Evolutionary conservation across 106 monocot genomes (phyloP).

Genomic region (Dactylorhiza incarnata): DNA sequence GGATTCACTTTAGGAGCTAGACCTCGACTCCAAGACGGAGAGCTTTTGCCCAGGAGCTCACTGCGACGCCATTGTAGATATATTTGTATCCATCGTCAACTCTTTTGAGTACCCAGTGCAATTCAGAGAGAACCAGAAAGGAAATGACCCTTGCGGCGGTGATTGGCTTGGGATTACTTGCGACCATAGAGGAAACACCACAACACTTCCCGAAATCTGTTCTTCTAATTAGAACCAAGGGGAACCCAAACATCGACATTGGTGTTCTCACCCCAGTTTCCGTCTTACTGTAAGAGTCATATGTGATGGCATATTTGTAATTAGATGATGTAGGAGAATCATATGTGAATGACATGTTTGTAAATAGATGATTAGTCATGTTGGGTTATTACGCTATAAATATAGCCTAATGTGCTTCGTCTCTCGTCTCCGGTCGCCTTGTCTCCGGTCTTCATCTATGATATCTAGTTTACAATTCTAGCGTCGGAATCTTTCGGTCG

Average conservation of each 20-base stretch:
- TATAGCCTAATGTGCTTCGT: no score
- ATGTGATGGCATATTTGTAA: no score
- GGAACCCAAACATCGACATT: constrained; percentile 41
- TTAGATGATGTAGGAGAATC: no score
- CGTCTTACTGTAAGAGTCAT: no score
- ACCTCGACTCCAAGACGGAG: constrained; percentile 29
- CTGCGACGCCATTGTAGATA: constrained; percentile 42
- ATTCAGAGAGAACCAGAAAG: constrained; percentile 44
- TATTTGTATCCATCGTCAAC: constrained; percentile 20
- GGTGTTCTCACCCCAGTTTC: neutral
- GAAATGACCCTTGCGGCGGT: constrained; percentile 50
- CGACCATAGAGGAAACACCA: constrained; percentile 30
- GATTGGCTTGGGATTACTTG: constrained; percentile 50
- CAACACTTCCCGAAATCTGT: constrained; percentile 31
- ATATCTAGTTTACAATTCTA: no score
- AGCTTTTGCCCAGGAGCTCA: constrained; percentile 43
- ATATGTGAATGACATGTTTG: no score
- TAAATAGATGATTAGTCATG: no score
- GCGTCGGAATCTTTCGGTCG: no score
- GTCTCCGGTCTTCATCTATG: no score
- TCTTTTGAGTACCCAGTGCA: constrained; percentile 35
- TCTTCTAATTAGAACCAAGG: constrained; percentile 22
- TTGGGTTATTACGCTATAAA: no score
- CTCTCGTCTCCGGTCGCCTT: no score
- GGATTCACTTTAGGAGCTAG: constrained; percentile 11